Base-by-base conservation (phyloP, 768 basidiomycete genomes). In the Lactifluus volemus region DNA sequence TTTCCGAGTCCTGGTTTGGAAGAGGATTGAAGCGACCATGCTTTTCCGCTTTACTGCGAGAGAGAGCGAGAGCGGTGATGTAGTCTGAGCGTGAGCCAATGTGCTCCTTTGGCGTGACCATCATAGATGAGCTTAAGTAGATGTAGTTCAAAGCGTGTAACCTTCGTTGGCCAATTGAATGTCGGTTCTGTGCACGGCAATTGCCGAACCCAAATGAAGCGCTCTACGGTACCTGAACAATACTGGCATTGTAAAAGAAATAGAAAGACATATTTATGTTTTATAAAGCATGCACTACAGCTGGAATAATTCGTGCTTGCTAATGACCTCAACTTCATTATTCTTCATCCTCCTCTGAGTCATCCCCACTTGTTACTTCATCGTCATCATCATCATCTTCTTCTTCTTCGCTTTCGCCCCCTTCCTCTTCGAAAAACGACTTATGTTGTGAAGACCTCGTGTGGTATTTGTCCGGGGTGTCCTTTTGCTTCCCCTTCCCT, bases 391-490 rank as follows among this genome's bases (percentile, higher is more conserved):
- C 39, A 68, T 71, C 54, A 64, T 72, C 71, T 67, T 65, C 69
- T 5, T 69, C 70, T 1, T 59, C 67, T 12, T 65, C 69, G 11
- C 67, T 67, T 67, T 65, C 67, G 65, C 67, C 68, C 67, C 74
- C 78, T 61, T 74, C 78, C 47, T 78, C 79, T 15, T 71, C 76
- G 71, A 59, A 75, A 72, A 71, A 69, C 49, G 70, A 73, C 58
- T 79, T 77, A 58, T 76, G 51, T 21, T 59, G 11, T 58, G 60
- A 34, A 25, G 52, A 55, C 50, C 32, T 60, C 11, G n/a, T 44
- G 36, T 44, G 59, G 12, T 63, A 30, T 48, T 51, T 59, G 12
- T 58, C 21, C 10, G 41, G 38, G 5, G 29, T 15, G 0, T n/a
- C 15, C 12, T 49, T 49, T 17, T 32, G 77, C 68, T 73, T 76